Evolutionary conservation across 495 filamentous ascomycete species (phyloP).

Genomic region (Tuber borchii): DNA sequence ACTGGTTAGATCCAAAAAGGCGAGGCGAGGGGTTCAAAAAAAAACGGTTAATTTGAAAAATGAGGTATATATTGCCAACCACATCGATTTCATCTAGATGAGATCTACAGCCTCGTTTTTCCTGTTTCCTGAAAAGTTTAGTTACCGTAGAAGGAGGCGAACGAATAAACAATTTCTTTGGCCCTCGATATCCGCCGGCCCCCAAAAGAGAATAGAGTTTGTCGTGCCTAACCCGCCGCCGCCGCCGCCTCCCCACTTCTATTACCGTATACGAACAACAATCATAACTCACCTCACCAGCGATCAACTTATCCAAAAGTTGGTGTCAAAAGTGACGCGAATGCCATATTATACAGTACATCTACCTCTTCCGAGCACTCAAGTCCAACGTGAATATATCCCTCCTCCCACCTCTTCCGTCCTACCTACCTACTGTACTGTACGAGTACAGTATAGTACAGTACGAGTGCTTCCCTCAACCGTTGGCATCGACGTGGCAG

Average conservation of each 20-base stretch:
- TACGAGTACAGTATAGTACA: too few relatives aligned
- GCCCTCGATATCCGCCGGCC: neutral
- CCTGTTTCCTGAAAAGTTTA: neutral
- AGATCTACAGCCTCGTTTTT: neutral
- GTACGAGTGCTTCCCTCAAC: too few relatives aligned
- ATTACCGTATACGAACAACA: neutral
- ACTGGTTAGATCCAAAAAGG: neutral
- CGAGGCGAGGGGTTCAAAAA: neutral
- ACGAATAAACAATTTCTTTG: neutral
- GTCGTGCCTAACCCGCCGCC: neutral
- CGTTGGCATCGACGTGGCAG: slow-evolving; percentile 1
- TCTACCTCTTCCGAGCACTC: neutral
- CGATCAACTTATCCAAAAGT: neutral
- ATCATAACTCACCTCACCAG: neutral
- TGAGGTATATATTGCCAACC: slow-evolving; percentile 2
- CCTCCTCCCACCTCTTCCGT: neutral
- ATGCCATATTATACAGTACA: neutral
- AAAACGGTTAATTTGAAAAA: neutral
- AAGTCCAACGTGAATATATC: neutral
- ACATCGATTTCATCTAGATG: neutral
- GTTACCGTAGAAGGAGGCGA: neutral
- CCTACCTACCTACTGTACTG: neutral
- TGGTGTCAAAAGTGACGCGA: neutral
- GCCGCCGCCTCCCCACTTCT: neutral
- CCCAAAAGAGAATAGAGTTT: neutral